Conservation (phyloP, 2,329 filamentous ascomycete species). For the Mycocentrospora acerina region DNA sequence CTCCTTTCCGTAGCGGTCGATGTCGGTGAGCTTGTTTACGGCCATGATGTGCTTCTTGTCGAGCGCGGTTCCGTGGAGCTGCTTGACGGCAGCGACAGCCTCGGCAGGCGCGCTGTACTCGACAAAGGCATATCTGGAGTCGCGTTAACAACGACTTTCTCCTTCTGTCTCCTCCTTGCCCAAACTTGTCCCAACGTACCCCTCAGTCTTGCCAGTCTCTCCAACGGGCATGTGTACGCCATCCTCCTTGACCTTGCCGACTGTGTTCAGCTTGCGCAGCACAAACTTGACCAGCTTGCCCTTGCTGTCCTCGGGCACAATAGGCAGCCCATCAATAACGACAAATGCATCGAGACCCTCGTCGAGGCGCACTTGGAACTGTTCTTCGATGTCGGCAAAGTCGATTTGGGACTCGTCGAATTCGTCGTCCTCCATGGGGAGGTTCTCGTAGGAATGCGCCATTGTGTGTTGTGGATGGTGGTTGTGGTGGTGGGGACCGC, state of each 20-base stretch:
- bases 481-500: slow-evolving; percentile 20
- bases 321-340: slow-evolving; percentile 89
- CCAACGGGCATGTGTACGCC: slow-evolving; percentile 91
- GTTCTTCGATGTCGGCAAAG: slow-evolving; percentile 88
- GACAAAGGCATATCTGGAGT: slow-evolving; percentile 84
- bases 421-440: slow-evolving; percentile 83
- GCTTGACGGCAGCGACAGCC: slow-evolving; percentile 84
- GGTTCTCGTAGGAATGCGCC: slow-evolving; percentile 90
- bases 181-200: slow-evolving; percentile 56
- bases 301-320: slow-evolving; percentile 86
- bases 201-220: slow-evolving; percentile 81
- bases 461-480: slow-evolving; percentile 57
- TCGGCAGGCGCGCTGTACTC: slow-evolving; percentile 91
- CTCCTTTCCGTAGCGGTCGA: slow-evolving; percentile 93
- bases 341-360: slow-evolving; percentile 96
- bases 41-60: slow-evolving; percentile 95
- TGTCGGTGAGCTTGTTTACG: slow-evolving; percentile 98
- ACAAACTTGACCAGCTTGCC: slow-evolving; percentile 95
- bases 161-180: slow-evolving; percentile 1
- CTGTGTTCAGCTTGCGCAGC: slow-evolving; percentile 84
- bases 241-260: slow-evolving; percentile 83
- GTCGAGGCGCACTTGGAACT: slow-evolving; percentile 94
- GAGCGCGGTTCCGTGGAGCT: slow-evolving; percentile 81
- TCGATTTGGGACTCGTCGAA: slow-evolving; percentile 94
- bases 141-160: too few species aligned